Base-by-base conservation (phyloP, 129 eudicot species). In the Solidago caesia region DNA sequence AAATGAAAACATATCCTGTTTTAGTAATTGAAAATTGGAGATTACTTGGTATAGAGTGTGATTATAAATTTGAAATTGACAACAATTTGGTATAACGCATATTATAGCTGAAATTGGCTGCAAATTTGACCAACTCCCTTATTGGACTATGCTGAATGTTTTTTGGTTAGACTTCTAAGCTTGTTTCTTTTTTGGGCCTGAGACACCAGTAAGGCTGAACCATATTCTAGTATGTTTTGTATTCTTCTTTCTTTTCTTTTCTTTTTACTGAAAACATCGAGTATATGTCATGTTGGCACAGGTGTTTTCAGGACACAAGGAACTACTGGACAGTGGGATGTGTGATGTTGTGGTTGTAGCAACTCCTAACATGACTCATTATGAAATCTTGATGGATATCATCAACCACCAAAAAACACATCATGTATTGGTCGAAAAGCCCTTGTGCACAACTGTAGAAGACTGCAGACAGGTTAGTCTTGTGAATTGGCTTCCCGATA, bases 291-390 rank as follows among this genome's bases (percentile, higher is more conserved):
- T 53, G 27, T 65, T 64, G 73, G 69, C 1, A 78, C 74, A 94
- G 99, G 99, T 88, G 47, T 91, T 88, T 80, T 86, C 94, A 70
- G 84, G 90, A 56, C 99, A 95, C 63, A 80, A 83, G 77, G 91
- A 91, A 81, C 75, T 95, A 48, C 71, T 95, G 73, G 93, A 87
- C 11, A 89, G 96, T 76, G 99, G 96, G 60, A 5, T 91, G 2
- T 95, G 99, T 82, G 99, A 95, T 84, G 96, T 91, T 15, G 71
- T 95, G 74, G 85, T 95, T 15, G 87, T 95, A 70, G 87, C 99
- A 29, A 80, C 92, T 81, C 99, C 99, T 61, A 95, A 95, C 82
- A 95, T 95, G 99, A 95, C 97, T 27, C 99, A 95, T 74, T 89
- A 70, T 80, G 83, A 89, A 68, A 95, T 95, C 68, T 79, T 95